A percentile compares a stretch with the other conserved stretches of the same genome.
Conservation (phyloP, 352 stramenopile species). For the Globisporangium nodosum region DNA sequence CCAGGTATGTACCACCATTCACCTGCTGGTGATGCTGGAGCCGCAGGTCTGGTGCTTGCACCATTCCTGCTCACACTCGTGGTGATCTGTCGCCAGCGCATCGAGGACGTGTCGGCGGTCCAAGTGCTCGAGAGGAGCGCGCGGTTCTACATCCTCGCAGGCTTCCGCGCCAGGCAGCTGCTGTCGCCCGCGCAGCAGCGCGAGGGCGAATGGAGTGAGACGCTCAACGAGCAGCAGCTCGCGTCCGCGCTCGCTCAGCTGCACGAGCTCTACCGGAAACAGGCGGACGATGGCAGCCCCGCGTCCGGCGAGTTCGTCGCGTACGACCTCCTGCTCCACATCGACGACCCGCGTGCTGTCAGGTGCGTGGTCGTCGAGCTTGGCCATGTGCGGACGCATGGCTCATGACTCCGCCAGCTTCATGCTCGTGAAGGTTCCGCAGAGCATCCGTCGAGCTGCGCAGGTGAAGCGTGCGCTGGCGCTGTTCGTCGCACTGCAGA, state of each 20-base stretch:
- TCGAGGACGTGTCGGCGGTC: slow-evolving; percentile 26
- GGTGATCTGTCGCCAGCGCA: slow-evolving; percentile 27
- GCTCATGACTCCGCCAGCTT: too few species aligned
- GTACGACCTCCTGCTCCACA: slow-evolving; percentile 54
- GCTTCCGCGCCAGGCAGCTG: slow-evolving; percentile 31
- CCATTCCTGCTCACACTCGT: too few species aligned
- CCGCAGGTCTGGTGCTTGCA: too few species aligned
- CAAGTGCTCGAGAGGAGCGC: slow-evolving; percentile 39
- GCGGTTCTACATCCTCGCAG: slow-evolving; percentile 54
- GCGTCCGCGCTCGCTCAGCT: slow-evolving; percentile 52
- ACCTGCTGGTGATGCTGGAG: not conserved
- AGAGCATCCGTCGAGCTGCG: slow-evolving; percentile 9
- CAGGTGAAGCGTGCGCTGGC: slow-evolving; percentile 31
- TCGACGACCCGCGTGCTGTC: slow-evolving; percentile 36
- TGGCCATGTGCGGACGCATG: too few species aligned
- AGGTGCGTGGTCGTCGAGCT: slow-evolving; percentile 15
- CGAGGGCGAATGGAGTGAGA: slow-evolving; percentile 55
- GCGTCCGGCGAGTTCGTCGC: slow-evolving; percentile 33
- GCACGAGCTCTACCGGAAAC: slow-evolving; percentile 27
- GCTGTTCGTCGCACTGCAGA: slow-evolving; percentile 53
- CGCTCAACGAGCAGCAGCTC: slow-evolving; percentile 66
- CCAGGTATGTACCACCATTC: slow-evolving; percentile 25
- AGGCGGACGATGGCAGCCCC: not conserved
- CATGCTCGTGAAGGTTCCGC: slow-evolving; percentile 29
- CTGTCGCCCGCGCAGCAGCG: slow-evolving; percentile 14